Base-by-base conservation (phyloP, 202 grass and related monocot species). In the Brachypodium distachyon region DNA sequence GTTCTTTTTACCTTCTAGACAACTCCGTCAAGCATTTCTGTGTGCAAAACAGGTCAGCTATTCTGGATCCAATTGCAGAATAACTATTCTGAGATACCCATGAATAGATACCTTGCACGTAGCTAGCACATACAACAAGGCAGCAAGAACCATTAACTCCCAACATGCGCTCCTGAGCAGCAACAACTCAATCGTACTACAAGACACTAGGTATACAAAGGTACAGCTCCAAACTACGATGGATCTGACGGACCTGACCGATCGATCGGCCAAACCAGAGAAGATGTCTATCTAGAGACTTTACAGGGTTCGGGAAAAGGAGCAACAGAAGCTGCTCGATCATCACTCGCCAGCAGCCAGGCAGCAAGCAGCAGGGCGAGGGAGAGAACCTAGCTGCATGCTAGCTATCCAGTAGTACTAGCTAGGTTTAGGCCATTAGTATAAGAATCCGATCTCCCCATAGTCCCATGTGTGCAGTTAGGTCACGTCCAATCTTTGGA, bases 151-250 rank as follows among this genome's bases (percentile, higher is more conserved):
- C 4, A 55, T 32, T 23, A 3, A 48, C 23, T 77, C 55, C 16
- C 32, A 61, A 54, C 57, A 54, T 53, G 38, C 46, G 46, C 77
- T 22, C 27, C 47, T n/a, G n/a, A 40, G 52, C 0, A 13, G 27
- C 22, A 55, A 50, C 72, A 67, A 87, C 60, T 70, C 52, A 63
- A 70, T 43, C 18, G 73, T 18, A 36, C 40, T 25, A 43, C 62
- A 43, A 79, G 61, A 75, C 29, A 70, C 61, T 70, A 80, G 70
- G 76, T 34, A 82, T 84, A 84, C 62, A 64, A 75, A 77, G 37
- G 76, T 59, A 66, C 71, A 81, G 70, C 47, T 84, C 64, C 81
- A 84, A 88, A 88, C 71, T 81, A 84, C 48, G 71, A 84, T 72
- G 76, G 47, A 74, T 61, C 69, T 63, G 33, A 13, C n/a, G 42